Conservation (phyloP, 805 yeast species). For the Lachancea kluyveri region DNA sequence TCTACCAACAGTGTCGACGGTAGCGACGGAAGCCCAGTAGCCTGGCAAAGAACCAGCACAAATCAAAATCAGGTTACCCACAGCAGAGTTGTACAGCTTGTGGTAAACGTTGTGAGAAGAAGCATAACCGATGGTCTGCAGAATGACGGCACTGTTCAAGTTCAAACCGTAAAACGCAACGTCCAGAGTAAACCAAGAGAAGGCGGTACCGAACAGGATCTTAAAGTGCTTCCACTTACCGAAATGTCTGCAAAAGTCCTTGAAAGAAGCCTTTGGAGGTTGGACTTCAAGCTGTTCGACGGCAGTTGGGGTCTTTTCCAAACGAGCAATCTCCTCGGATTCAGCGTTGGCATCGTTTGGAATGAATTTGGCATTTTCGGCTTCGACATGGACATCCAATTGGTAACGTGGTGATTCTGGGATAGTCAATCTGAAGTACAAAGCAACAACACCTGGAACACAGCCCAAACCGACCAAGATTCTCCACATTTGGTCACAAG, state of each 20-base stretch:
- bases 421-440: constrained; percentile 87
- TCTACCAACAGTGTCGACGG: constrained; percentile 78
- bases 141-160: constrained; percentile 72
- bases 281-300: constrained; percentile 32
- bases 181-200: constrained; percentile 86
- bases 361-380: constrained; percentile 46
- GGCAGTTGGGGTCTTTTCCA: constrained; percentile 49
- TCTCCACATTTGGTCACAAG: constrained; percentile 95
- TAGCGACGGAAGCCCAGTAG: constrained; percentile 80
- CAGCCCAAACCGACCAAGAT: constrained; percentile 82
- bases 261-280: constrained; percentile 78
- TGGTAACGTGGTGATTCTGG: constrained; percentile 94
- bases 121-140: constrained; percentile 81
- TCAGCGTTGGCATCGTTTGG: constrained; percentile 50
- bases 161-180: constrained; percentile 88
- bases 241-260: constrained; percentile 69
- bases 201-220: constrained; percentile 82
- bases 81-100: constrained; percentile 69
- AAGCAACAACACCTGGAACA: constrained; percentile 79
- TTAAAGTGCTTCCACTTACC: constrained; percentile 83
- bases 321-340: constrained; percentile 35
- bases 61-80: constrained; percentile 86
- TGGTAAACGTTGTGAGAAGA: constrained; percentile 62
- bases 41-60: constrained; percentile 97
- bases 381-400: constrained; percentile 66